Conservation (phyloP, 805 yeast species). For the Ogataea salicorniae region DNA sequence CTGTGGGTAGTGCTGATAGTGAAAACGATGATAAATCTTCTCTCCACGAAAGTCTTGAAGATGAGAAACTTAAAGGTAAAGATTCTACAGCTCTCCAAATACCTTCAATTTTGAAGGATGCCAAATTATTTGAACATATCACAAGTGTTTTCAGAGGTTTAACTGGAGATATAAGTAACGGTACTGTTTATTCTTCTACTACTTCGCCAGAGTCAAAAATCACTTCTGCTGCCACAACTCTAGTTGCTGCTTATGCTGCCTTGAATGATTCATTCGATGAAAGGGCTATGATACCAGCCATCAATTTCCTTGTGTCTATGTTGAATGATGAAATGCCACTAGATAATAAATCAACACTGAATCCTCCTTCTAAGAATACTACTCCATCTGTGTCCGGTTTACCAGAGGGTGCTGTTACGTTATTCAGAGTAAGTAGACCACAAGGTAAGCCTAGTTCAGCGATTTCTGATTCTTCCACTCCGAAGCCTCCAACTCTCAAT, state of each 20-base stretch:
- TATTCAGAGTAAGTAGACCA: conserved; percentile 22
- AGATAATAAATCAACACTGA: not conserved
- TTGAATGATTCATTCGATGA: conserved; percentile 18
- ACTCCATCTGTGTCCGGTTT: conserved; percentile 21
- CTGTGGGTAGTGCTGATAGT: conserved; percentile 1
- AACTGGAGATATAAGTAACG: conserved; percentile 24
- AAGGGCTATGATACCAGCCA: conserved; percentile 14
- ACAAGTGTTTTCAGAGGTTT: conserved; percentile 23
- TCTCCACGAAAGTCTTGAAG: not conserved
- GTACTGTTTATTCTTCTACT: conserved; percentile 5
- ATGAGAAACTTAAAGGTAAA: not conserved
- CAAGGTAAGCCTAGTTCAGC: conserved; percentile 1
- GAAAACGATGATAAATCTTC: conserved; percentile 5
- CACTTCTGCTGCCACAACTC: conserved; percentile 34
- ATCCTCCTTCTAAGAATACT: conserved; percentile 19
- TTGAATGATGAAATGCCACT: conserved; percentile 8
- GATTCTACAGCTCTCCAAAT: not conserved
- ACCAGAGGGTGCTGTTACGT: conserved; percentile 27
- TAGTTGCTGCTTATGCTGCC: conserved; percentile 34
- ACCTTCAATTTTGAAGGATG: conserved; percentile 12
- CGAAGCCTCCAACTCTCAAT: conserved; percentile 15
- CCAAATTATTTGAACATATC: conserved; percentile 5
- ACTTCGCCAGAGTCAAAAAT: conserved; percentile 5
- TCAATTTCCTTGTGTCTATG: conserved; percentile 15
- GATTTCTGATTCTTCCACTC: not conserved